Conservation (phyloP, 2,329 filamentous ascomycete species). For the Colletotrichum sp. region DNA sequence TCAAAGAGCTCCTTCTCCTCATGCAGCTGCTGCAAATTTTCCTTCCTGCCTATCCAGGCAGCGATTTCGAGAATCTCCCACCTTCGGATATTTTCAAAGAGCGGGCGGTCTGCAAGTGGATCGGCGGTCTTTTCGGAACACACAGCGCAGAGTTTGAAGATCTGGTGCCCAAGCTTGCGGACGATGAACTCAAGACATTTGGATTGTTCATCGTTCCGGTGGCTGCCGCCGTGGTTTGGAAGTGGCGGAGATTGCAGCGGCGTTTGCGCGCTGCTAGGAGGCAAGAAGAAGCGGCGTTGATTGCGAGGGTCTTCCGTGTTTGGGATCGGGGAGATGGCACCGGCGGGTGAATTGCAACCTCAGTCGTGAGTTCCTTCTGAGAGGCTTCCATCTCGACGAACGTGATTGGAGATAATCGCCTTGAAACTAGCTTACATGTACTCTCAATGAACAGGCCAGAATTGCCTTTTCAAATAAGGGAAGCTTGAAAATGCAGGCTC, state of each 20-base stretch:
- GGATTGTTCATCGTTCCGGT: not conserved
- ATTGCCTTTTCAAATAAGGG: accelerated
- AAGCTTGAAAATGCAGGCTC: accelerated
- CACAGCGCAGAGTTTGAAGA: not conserved
- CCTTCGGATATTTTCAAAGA: not conserved
- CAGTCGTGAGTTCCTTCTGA: not conserved
- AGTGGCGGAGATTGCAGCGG: not conserved
- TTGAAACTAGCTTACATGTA: not conserved
- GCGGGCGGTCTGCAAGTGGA: not conserved
- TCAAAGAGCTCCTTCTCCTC: not conserved
- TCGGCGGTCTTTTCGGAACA: not conserved
- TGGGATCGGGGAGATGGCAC: not conserved
- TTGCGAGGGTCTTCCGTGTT: not conserved
- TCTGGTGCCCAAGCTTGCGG: not conserved
- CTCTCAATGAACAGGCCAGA: accelerated
- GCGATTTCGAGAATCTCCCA: not conserved
- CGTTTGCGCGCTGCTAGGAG: not conserved
- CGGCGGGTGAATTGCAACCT: not conserved
- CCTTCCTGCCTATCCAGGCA: not conserved
- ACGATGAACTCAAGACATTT: not conserved
- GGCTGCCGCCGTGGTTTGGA: not conserved
- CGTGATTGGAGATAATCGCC: not conserved
- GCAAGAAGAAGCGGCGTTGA: not conserved
- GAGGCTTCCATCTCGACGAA: not conserved
- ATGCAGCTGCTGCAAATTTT: not conserved